Base-by-base conservation (phyloP, 495 filamentous ascomycete genomes). In the Penicillium alfredii region DNA sequence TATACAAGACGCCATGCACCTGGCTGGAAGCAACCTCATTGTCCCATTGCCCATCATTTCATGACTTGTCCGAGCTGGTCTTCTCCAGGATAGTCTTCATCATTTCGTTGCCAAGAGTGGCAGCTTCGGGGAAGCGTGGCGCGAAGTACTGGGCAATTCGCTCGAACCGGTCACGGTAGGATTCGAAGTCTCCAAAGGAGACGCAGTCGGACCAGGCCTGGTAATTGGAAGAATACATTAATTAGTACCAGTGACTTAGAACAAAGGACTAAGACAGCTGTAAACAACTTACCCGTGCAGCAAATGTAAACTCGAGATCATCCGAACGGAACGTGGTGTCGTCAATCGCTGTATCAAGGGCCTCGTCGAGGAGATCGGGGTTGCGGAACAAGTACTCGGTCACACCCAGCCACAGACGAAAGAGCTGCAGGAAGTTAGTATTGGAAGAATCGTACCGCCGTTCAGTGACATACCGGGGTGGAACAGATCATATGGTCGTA, bases 401-500 rank as follows among this genome's bases (percentile, higher is more conserved):
- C n/a, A 94, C 89, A 30, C 92, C 92, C 30, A 98, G 73, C 89
- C 92, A 96, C 18, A 98, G 77, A 23, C 92, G 84, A 70, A 97
- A 98, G n/a, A 95, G 73, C 77, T 84, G 28, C 35, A 45, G 14
- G 11, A 29, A 8, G 38, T 59, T 38, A 56, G 43, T 14, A 32
- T n/a, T n/a, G n/a, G n/a, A n/a, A n/a, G n/a, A n/a, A n/a, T n/a
- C n/a, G n/a, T n/a, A n/a, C n/a, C n/a, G n/a, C n/a, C n/a, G n/a
- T n/a, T n/a, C n/a, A n/a, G n/a, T n/a, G 12, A 66, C 74, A 58
- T 58, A 83, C 81, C 34, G 92, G 92, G 9, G 92, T 98, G 8
- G 86, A 94, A 65, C 92, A 98, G 47, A 98, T 94, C 88, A 97
- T 96, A 67, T 98, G 92, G 60, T 97, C 89, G 59, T 97, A 98